Base-by-base conservation (phyloP, 2,329 filamentous ascomycete species). In the Fusarium sp. region DNA sequence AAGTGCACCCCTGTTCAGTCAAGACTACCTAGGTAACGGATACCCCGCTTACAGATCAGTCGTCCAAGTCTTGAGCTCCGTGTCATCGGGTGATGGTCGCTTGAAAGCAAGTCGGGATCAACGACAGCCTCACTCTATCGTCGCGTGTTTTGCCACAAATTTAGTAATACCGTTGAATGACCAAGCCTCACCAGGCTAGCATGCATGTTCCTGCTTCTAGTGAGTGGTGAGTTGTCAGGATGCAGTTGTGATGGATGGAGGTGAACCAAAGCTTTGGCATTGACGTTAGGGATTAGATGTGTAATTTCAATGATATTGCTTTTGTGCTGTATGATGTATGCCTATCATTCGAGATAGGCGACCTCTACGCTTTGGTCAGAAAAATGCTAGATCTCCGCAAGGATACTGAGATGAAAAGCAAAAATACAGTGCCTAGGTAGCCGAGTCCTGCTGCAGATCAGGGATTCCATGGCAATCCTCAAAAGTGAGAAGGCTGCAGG, bases 1-100 rank as follows among this genome's bases (percentile, higher is more conserved):
- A 62, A 61, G 63, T 65, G 58, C 56, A 55, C 50, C 53, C 3
- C 38, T 58, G 54, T n/a, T n/a, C n/a, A n/a, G n/a, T n/a, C n/a
- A n/a, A n/a, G n/a, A n/a, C n/a, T n/a, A n/a, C n/a, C n/a, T n/a
- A n/a, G 59, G 24, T 40, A 35, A 15, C 11, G 31, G 11, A 32
- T n/a, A 32, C 31, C 12, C 31, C 31, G 31, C 31, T 32, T n/a
- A n/a, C n/a, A 13, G n/a, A 28, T 28, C 26, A 28, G 10, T 13
- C 12, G 31, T 13, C 7, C n/a, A 13, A 32, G 5, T 32, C 12
- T n/a, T 32, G 29, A 2, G 29, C 29, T 47, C 22, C 26, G 19
- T 9, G 10, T 40, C 11, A 12, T 40, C 12, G 11, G 12, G 47
- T n/a, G n/a, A 25, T 22, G 28, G 34, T 36, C 13, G 6, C 31